phyloP scores from a whole-genome alignment of 2,329 filamentous ascomycete species.

The Alternaria brassicicola region DNA sequence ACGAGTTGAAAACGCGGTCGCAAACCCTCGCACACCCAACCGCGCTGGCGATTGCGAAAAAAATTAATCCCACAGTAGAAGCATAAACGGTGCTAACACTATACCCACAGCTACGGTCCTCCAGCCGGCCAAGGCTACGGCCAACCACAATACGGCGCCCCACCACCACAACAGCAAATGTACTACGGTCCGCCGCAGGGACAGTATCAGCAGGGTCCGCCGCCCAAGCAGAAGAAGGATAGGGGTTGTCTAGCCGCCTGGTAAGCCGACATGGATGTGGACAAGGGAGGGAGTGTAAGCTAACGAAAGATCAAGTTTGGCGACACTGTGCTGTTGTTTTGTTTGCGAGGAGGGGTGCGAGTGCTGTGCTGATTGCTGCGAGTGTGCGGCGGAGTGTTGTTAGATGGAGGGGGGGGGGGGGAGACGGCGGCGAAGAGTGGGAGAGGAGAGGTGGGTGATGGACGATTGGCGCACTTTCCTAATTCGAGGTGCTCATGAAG shows the following conservation, averaged over 20 bases:
- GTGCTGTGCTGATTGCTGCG: constrained; percentile 67
- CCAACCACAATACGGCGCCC: constrained; percentile 31
- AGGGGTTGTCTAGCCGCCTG: constrained; percentile 41
- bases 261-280: constrained; percentile 16
- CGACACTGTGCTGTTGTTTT: constrained; percentile 65
- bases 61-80: not conserved
- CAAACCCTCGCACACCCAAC: not conserved
- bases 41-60: not conserved
- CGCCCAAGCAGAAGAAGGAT: constrained; percentile 55
- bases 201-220: constrained; percentile 59
- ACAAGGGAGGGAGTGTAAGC: not conserved
- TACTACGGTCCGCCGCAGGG: constrained; percentile 36
- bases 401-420: not conserved
- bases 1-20: not conserved
- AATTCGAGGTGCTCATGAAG: not conserved
- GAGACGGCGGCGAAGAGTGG: not conserved
- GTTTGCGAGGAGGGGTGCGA: constrained; percentile 69
- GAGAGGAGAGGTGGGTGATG: not conserved
- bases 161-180: constrained; percentile 34
- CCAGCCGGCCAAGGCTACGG: constrained; percentile 16
- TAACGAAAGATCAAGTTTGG: constrained; percentile 32
- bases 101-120: constrained; percentile 29
- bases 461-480: too few species aligned
- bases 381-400: constrained; percentile 43
- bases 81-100: not conserved